A percentile compares a stretch with the other conserved stretches of the same genome.
phyloP scores from a whole-genome alignment of 345 rosid genomes.

The Ailanthus altissimus region DNA sequence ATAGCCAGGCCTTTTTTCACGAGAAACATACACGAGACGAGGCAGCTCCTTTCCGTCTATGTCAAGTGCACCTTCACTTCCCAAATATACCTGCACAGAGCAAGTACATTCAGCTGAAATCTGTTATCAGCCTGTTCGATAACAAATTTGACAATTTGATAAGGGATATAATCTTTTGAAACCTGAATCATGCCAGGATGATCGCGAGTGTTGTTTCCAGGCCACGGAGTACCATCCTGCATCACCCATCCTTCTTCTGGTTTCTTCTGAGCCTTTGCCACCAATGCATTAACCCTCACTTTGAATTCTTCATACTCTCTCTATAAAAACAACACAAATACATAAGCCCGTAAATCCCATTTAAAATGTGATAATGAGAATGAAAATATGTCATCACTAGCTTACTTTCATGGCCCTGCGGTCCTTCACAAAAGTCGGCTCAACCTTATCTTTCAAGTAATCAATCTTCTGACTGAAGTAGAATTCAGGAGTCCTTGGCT shows the following conservation, averaged over 20 bases:
- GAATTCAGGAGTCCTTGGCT: constrained; percentile 93
- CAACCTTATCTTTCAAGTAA: constrained; percentile 92
- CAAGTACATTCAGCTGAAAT: neutral
- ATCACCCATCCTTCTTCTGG: constrained; percentile 99
- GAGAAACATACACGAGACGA: constrained; percentile 86
- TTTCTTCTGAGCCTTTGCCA: constrained; percentile 91
- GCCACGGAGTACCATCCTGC: constrained; percentile 99
- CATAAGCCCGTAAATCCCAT: neutral
- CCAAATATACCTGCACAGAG: constrained; percentile 75
- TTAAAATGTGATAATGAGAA: neutral
- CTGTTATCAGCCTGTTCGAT: neutral
- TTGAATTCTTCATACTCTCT: constrained; percentile 98
- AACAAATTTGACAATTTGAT: neutral
- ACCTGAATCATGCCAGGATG: constrained; percentile 99
- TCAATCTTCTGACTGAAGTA: constrained; percentile 93
- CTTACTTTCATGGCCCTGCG: constrained; percentile 97
- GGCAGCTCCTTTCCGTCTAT: constrained; percentile 93
- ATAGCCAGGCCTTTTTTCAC: constrained; percentile 97
- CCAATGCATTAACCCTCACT: constrained; percentile 85
- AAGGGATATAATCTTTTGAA: constrained; percentile 8
- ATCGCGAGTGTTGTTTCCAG: constrained; percentile 96
- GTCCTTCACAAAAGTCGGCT: constrained; percentile 91
- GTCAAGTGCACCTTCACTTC: constrained; percentile 89
- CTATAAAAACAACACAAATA: constrained; percentile 37
- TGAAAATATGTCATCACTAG: neutral